phyloP scores from a whole-genome alignment of 2,329 filamentous ascomycete genomes.

The Cadophora sp. region DNA sequence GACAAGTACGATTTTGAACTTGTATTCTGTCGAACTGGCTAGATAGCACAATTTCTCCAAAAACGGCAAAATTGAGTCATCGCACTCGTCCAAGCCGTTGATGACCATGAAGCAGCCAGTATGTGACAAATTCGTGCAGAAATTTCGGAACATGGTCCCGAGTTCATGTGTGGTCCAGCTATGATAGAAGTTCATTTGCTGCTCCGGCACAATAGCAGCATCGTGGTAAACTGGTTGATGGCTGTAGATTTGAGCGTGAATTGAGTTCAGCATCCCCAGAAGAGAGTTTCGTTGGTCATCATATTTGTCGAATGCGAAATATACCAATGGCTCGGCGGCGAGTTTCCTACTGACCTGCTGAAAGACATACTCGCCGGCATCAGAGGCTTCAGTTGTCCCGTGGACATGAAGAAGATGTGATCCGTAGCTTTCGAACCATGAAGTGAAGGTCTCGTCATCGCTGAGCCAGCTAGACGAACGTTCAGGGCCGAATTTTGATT shows the following conservation, averaged over 20 bases:
- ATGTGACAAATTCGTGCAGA: conserved; percentile 7
- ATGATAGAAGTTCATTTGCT: conserved; percentile 11
- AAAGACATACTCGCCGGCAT: conserved; percentile 8
- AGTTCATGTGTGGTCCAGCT: conserved; percentile 23
- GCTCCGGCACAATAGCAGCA: not conserved
- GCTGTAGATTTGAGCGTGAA: conserved; percentile 18
- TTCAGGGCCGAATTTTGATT: not conserved
- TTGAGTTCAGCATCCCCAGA: conserved; percentile 2
- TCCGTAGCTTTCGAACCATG: conserved; percentile 2
- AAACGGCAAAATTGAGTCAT: conserved; percentile 17
- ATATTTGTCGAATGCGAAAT: conserved; percentile 11
- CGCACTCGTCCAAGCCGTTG: conserved; percentile 24
- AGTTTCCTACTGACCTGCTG: not conserved
- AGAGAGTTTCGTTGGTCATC: conserved; percentile 10
- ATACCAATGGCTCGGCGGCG: not conserved
- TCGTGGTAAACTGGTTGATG: conserved; percentile 5
- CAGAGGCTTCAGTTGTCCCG: not conserved
- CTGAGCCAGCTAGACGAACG: conserved; percentile 5
- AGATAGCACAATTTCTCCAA: conserved; percentile 15
- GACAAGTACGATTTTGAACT: conserved; percentile 18
- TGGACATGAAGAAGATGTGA: conserved; percentile 5
- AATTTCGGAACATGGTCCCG: conserved; percentile 5
- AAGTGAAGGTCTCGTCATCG: not conserved
- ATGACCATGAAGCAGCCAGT: conserved; percentile 17
- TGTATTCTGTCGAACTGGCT: conserved; percentile 11